Conservation (phyloP, 495 filamentous ascomycete genomes). For the Paragyromitra xinjiangensis region DNA sequence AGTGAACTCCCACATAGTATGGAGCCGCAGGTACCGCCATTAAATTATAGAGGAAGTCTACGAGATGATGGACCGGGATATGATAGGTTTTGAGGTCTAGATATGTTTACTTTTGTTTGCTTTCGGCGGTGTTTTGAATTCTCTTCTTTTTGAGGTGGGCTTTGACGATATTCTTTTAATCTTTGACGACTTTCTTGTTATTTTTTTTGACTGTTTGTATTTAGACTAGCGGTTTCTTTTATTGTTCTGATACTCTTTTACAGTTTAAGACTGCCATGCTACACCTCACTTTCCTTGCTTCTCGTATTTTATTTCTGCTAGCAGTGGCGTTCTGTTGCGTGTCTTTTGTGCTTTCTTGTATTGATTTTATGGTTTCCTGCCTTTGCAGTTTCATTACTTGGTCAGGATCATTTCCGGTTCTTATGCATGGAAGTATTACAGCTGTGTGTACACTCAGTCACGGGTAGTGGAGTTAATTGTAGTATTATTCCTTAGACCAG, state of each 20-base stretch:
- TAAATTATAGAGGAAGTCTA: neutral
- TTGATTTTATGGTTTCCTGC: neutral
- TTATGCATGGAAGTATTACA: neutral
- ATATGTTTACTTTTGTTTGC: neutral
- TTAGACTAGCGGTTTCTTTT: neutral
- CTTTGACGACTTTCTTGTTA: neutral
- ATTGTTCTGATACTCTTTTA: neutral
- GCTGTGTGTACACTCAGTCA: neutral
- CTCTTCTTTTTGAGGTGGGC: neutral
- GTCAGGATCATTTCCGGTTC: neutral
- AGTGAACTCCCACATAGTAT: neutral
- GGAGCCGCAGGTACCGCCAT: constrained; percentile 27
- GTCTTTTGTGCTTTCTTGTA: neutral
- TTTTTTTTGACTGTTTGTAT: neutral
- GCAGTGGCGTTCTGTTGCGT: constrained; percentile 11
- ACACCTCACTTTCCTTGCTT: neutral
- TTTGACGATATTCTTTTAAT: constrained; percentile 26
- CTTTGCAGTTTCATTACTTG: neutral
- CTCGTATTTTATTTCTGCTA: neutral
- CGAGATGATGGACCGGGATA: neutral
- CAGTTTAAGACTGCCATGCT: neutral
- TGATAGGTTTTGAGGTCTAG: constrained; percentile 9
- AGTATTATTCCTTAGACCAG: neutral
- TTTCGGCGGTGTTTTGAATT: neutral
- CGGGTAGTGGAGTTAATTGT: neutral